A percentile compares a stretch with the other conserved stretches of the same genome.
Conservation (phyloP, 441 rosid species). For the Gossypium schwendimanii region DNA sequence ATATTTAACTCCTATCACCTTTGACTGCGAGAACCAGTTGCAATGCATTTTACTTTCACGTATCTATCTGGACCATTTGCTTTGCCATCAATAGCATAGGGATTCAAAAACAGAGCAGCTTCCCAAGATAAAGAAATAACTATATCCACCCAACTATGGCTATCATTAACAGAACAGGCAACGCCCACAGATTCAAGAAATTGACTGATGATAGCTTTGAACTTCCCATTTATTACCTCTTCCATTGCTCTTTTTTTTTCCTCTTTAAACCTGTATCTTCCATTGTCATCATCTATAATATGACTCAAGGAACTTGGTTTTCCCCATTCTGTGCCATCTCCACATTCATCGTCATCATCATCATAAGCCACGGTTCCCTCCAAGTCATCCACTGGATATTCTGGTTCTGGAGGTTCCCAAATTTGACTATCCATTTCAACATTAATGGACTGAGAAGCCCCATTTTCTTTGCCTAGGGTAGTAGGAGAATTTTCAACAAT, state of each 20-base stretch:
- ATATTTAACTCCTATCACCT: constrained; percentile 41
- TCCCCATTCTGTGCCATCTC: constrained; percentile 66
- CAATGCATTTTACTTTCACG: constrained; percentile 93
- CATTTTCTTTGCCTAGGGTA: constrained; percentile 26
- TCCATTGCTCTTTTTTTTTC: constrained; percentile 56
- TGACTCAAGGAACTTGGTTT: constrained; percentile 52
- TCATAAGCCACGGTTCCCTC: constrained; percentile 57
- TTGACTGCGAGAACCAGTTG: constrained; percentile 60
- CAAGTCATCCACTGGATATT: constrained; percentile 53
- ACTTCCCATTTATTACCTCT: constrained; percentile 57
- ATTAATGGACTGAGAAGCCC: constrained; percentile 21
- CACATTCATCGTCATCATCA: constrained; percentile 70
- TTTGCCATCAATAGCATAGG: constrained; percentile 54
- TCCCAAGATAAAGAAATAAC: constrained; percentile 76
- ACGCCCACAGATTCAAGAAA: constrained; percentile 51
- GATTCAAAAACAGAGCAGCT: constrained; percentile 76
- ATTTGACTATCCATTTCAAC: constrained; percentile 33
- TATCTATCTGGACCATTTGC: constrained; percentile 48
- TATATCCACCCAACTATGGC: constrained; percentile 64
- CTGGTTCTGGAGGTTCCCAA: constrained; percentile 94
- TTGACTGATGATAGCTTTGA: constrained; percentile 54
- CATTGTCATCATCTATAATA: constrained; percentile 28
- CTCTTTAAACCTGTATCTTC: constrained; percentile 42
- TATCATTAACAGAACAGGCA: constrained; percentile 28
- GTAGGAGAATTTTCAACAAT: constrained; percentile 21